These are phyloP conservation scores for Cladophialophora yegresii DNA, from an alignment of 2,329 filamentous ascomycete species.

Conservation along the genomic window DNA sequence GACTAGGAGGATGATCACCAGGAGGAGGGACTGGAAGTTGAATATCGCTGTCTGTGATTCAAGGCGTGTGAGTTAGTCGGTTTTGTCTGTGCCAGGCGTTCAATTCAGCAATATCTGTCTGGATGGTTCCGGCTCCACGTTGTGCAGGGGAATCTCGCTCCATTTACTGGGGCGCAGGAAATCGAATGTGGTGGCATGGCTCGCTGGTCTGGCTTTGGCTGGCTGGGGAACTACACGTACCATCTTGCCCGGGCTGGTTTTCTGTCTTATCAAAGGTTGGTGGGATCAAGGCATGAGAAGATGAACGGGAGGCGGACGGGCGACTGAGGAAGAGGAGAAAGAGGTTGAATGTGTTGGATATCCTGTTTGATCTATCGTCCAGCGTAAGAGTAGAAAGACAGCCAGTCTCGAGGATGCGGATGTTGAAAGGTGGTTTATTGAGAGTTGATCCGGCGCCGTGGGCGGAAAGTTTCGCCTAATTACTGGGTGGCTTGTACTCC, in stretches of 20 bases:
- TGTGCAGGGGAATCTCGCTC: too few relatives aligned
- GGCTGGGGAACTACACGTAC: not conserved
- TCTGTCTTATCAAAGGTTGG: not conserved
- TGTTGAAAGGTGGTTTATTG: not conserved
- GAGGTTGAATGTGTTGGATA: not conserved
- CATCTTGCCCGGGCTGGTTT: not conserved
- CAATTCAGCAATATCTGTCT: not conserved
- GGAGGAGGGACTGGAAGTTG: conserved; percentile 96
- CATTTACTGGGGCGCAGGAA: too few relatives aligned
- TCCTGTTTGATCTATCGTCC: not conserved
- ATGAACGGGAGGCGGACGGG: not conserved
- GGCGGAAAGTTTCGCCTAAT: not conserved
- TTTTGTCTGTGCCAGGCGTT: not conserved
- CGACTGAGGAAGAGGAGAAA: not conserved
- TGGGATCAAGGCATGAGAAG: not conserved
- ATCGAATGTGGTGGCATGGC: too few relatives aligned
- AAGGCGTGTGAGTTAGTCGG: not conserved
- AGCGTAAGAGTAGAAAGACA: not conserved
- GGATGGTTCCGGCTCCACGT: not conserved
- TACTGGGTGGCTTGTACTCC: too few relatives aligned
- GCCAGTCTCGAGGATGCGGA: not conserved
- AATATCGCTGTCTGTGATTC: conserved; percentile 80
- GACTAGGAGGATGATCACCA: conserved; percentile 91
- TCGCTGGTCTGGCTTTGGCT: too few relatives aligned
- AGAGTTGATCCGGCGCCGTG: not conserved